These are phyloP conservation scores for Thermomucor indicae-seudaticae DNA, from an alignment of 371 early-diverging fungal species.

Conservation along the genomic window DNA sequence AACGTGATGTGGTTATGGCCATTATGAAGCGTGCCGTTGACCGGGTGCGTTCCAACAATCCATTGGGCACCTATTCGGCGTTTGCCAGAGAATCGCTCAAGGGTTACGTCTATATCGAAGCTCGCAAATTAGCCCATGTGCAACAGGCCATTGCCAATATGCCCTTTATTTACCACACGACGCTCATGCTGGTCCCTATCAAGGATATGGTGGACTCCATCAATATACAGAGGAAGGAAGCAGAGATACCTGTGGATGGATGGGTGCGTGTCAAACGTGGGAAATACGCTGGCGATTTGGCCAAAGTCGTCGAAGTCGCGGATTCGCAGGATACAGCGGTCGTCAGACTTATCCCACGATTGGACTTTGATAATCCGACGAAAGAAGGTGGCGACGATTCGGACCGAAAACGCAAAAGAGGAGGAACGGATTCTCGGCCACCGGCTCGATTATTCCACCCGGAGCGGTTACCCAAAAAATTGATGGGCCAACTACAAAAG, in stretches of 20 bases:
- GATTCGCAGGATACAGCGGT: conserved; percentile 77
- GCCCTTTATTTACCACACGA: conserved; percentile 69
- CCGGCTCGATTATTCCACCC: conserved; percentile 78
- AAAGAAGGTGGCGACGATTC: conserved; percentile 10
- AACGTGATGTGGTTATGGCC: conserved; percentile 80
- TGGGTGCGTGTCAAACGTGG: conserved; percentile 97
- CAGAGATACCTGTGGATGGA: conserved; percentile 70
- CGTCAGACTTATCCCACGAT: conserved; percentile 89
- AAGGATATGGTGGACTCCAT: conserved; percentile 96
- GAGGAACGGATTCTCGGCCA: conserved; percentile 39
- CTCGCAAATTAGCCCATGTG: conserved; percentile 82
- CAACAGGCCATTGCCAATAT: conserved; percentile 71
- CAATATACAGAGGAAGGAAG: conserved; percentile 66
- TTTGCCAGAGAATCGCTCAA: conserved; percentile 87
- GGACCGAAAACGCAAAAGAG: conserved; percentile 58
- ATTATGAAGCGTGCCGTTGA: conserved; percentile 81
- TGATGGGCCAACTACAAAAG: conserved; percentile 41
- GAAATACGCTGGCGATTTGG: conserved; percentile 95
- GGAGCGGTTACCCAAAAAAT: conserved; percentile 47
- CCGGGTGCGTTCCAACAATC: conserved; percentile 53
- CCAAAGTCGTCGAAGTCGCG: conserved; percentile 78
- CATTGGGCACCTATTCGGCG: conserved; percentile 73
- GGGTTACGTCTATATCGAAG: conserved; percentile 98
- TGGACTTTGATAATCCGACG: conserved; percentile 62
- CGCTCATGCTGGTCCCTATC: conserved; percentile 87